Evolutionary conservation across 2,329 filamentous ascomycete genomes (phyloP).

Genomic region (Saccharata proteae): DNA sequence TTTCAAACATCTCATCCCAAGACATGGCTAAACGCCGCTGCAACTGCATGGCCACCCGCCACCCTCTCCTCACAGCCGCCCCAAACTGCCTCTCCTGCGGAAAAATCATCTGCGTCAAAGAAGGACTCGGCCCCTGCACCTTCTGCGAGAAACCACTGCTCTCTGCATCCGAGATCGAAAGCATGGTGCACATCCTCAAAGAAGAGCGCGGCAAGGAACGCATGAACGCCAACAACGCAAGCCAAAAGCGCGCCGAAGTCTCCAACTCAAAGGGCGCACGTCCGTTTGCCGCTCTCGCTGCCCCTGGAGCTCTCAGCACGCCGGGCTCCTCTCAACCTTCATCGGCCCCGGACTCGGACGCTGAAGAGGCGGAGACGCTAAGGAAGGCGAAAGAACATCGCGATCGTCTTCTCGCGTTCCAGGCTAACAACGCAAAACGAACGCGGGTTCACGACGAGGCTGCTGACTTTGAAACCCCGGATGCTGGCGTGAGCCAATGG

Average conservation of each 20-base stretch:
- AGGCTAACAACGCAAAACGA: constrained; percentile 71
- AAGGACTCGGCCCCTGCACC: constrained; percentile 87
- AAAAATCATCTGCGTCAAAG: constrained; percentile 89
- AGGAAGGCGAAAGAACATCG: constrained; percentile 63
- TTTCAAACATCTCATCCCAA: constrained; percentile 36
- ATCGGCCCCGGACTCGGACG: constrained; percentile 25
- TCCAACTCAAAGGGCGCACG: constrained; percentile 43
- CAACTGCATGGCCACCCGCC: constrained; percentile 76
- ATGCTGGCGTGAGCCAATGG: constrained; percentile 60
- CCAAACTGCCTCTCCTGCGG: constrained; percentile 89
- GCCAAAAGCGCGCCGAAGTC: constrained; percentile 55
- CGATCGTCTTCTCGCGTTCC: constrained; percentile 69
- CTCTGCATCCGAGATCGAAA: constrained; percentile 60
- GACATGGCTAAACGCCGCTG: constrained; percentile 54
- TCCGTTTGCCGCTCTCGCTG: constrained; percentile 44
- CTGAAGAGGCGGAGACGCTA: constrained; percentile 47
- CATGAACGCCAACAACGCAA: constrained; percentile 66
- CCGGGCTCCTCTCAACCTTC: constrained; percentile 11
- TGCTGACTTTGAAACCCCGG: constrained; percentile 55
- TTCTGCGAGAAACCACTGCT: constrained; percentile 72
- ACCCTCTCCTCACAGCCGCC: constrained; percentile 79
- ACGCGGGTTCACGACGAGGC: constrained; percentile 84
- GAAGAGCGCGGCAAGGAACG: constrained; percentile 80
- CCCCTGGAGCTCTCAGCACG: constrained; percentile 16
- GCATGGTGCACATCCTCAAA: constrained; percentile 71